A percentile compares a stretch with the other conserved stretches of the same genome.
These are phyloP conservation scores for Cladosporium cucumerinum DNA, from an alignment of 2,329 filamentous ascomycete species.

Conservation along the genomic window DNA sequence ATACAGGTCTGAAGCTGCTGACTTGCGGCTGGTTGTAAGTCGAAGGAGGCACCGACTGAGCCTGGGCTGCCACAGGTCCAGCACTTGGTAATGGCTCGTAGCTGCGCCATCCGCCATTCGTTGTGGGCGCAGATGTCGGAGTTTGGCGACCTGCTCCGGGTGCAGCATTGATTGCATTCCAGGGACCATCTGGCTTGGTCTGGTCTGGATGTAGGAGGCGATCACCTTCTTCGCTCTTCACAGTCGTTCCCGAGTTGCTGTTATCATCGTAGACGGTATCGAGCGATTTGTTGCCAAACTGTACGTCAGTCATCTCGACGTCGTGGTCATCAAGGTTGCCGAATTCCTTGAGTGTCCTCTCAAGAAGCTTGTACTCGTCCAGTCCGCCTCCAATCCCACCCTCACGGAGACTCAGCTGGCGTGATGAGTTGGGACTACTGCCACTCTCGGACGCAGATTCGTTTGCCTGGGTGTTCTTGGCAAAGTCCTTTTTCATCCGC, in stretches of 20 bases:
- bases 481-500: conserved; percentile 50
- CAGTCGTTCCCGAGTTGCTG: conserved; percentile 28
- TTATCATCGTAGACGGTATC: conserved; percentile 30
- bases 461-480: conserved; percentile 32
- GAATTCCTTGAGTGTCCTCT: conserved; percentile 37
- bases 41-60: conserved; percentile 17
- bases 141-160: conserved; percentile 27
- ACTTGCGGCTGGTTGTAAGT: conserved; percentile 21
- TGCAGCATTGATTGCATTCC: conserved; percentile 40
- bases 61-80: conserved; percentile 20
- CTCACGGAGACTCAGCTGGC: conserved; percentile 41
- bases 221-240: conserved; percentile 35
- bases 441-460: conserved; percentile 30
- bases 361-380: conserved; percentile 52
- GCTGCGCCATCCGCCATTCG: conserved; percentile 27
- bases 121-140: conserved; percentile 23
- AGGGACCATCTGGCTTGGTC: conserved; percentile 33
- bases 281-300: conserved; percentile 20
- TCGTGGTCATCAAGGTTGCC: conserved; percentile 37
- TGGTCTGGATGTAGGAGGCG: conserved; percentile 17
- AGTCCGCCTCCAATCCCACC: conserved; percentile 50
- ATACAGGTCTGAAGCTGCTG: conserved; percentile 29
- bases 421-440: conserved; percentile 31
- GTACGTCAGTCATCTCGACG: conserved; percentile 33
- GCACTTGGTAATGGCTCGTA: conserved; percentile 29